Base-by-base conservation (phyloP, 1,284 basidiomycete genomes). In the Trichosporon ovoides region DNA sequence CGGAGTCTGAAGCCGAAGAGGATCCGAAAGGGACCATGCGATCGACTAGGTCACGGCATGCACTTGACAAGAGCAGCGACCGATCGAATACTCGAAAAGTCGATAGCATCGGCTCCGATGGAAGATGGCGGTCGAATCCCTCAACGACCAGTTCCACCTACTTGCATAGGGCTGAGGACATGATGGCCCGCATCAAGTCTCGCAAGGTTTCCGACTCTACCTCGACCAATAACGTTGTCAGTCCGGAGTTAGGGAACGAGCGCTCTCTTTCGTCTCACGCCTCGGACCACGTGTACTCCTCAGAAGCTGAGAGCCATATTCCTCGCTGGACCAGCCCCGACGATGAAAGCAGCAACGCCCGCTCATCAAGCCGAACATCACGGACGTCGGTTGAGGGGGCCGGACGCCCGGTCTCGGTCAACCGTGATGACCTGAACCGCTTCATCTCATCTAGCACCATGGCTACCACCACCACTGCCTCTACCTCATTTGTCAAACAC, bases 401-500 rank as follows among this genome's bases (percentile, higher is more conserved):
- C 5, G 63, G 60, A 2, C 63, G 28, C 12, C 63, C 62, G 20
- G 52, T 28, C 1, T 58, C 53, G 12, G 64, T 65, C 54, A 61
- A 64, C 38, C 54, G 67, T 38, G 87, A 87, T 33, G 89, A 91
- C 73, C 79, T 92, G 53, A 89, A 87, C 68, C 86, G 91, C 33
- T 90, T 88, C 69, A 89, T 92, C 13, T 92, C 90, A 5, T 70
- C 77, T 7, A 74, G 76, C 7, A 79, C 79, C 7, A 69, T 72
- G 31, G 85, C 80, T 4, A 73, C 84, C 3, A 87, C 87, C 10
- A 87, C 87, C 6, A 89, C 87, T 16, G 87, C 84, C 19, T 89
- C 87, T 63, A 84, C 85, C 0, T 91, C 89, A 1, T 90, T 88
- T 68, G 84, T 88, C 34, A 92, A 93, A 77, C 90, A 91, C 71